These are phyloP conservation scores for Hymenoscyphus fraxineus DNA, from an alignment of 2,329 filamentous ascomycete species.

Conservation along the genomic window DNA sequence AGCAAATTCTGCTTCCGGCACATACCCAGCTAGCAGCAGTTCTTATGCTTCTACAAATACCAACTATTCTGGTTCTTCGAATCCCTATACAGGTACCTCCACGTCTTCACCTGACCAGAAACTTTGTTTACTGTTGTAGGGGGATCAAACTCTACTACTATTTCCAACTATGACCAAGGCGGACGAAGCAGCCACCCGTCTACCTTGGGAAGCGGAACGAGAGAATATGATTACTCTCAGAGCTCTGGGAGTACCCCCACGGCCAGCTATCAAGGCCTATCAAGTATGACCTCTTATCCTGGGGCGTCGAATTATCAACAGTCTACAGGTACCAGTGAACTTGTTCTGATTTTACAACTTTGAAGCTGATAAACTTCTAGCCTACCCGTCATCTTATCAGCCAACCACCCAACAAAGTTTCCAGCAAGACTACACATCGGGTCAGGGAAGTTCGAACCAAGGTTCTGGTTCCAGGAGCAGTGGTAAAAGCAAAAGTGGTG, in stretches of 20 bases:
- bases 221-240: not conserved
- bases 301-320: not conserved
- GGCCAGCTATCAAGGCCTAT: not conserved
- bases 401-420: not conserved
- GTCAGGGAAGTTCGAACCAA: not conserved
- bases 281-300: not conserved
- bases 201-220: not conserved
- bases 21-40: not conserved
- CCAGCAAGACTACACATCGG: not conserved
- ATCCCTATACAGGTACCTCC: not conserved
- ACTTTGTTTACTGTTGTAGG: not conserved
- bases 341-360: not conserved
- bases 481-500: not conserved
- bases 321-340: not conserved
- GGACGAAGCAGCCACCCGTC: too few relatives aligned
- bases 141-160: not conserved
- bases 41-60: not conserved
- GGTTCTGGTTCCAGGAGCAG: not conserved
- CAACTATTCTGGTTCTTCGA: not conserved
- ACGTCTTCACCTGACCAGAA: not conserved
- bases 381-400: not conserved
- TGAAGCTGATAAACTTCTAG: not conserved
- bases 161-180: not conserved
- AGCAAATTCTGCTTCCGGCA: not conserved
- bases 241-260: not conserved